phyloP scores from a whole-genome alignment of 176 grass and related monocot genomes.

The Musa troglodytarum region DNA sequence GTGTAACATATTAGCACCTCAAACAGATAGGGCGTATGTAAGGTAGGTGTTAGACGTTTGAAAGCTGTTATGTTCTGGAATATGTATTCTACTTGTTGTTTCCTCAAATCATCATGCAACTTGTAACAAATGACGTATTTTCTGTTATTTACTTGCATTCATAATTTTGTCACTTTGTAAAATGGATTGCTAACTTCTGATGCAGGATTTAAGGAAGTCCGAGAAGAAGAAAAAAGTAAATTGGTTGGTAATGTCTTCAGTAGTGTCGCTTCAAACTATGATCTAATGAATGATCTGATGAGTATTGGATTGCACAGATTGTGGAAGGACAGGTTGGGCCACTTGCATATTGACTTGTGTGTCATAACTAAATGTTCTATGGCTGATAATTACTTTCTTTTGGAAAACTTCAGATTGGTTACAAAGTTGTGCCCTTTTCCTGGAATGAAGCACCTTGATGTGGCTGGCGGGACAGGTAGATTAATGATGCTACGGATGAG shows the following conservation, averaged over 20 bases:
- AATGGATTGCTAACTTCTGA: neutral
- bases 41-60: too few species aligned
- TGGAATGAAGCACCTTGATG: constrained; percentile 91
- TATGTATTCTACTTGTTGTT: too few species aligned
- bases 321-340: constrained; percentile 75
- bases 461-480: constrained; percentile 87
- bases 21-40: too few species aligned
- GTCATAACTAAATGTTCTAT: neutral
- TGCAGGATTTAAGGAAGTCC: constrained; percentile 74
- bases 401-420: constrained; percentile 38
- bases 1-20: too few species aligned
- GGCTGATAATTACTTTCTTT: constrained; percentile 3
- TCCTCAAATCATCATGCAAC: too few species aligned
- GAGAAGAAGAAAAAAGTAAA: constrained; percentile 74
- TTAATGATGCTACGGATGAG: neutral
- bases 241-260: constrained; percentile 87
- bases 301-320: constrained; percentile 70
- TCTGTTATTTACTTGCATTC: neutral
- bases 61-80: too few species aligned
- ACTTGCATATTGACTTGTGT: neutral
- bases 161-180: neutral
- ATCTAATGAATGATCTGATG: constrained; percentile 96
- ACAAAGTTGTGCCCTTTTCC: constrained; percentile 80
- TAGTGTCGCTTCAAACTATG: constrained; percentile 79
- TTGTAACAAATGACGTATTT: too few species aligned